These are phyloP conservation scores for Hortiboletus campestris DNA, from an alignment of 768 basidiomycete genomes.

Conservation along the genomic window DNA sequence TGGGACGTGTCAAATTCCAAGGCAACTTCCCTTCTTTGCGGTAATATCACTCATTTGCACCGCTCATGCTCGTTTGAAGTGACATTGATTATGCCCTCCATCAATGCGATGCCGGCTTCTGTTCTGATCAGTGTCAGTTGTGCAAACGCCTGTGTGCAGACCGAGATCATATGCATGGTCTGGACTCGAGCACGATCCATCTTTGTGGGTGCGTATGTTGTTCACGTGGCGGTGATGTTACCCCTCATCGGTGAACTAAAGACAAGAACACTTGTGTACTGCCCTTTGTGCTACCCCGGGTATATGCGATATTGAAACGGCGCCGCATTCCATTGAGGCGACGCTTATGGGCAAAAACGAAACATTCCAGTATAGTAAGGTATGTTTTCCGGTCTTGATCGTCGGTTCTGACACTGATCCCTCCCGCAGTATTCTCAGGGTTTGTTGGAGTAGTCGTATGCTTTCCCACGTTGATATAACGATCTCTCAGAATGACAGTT, in stretches of 20 bases:
- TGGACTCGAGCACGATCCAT: conserved; percentile 41
- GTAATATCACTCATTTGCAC: neutral
- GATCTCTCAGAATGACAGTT: conserved; percentile 27
- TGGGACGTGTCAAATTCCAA: conserved; percentile 41
- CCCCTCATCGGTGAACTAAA: conserved; percentile 18
- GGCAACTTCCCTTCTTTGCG: conserved; percentile 26
- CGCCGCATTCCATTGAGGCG: conserved; percentile 58
- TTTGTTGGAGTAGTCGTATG: conserved; percentile 15
- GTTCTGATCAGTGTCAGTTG: conserved; percentile 52
- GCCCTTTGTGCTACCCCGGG: conserved; percentile 44
- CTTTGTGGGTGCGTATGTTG: conserved; percentile 50
- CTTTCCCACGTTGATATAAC: neutral
- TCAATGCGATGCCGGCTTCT: conserved; percentile 49
- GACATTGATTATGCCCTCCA: conserved; percentile 46
- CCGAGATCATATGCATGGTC: conserved; percentile 52
- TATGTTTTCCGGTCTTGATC: conserved; percentile 14
- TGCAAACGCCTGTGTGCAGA: conserved; percentile 53
- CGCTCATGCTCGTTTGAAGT: conserved; percentile 29
- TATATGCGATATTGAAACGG: conserved; percentile 57
- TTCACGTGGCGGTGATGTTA: neutral
- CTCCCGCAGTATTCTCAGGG: conserved; percentile 58
- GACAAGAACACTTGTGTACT: conserved; percentile 51
- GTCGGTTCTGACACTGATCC: neutral
- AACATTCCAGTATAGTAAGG: conserved; percentile 66
- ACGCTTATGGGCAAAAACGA: conserved; percentile 60